A percentile compares a stretch with the other conserved stretches of the same genome.
Evolutionary conservation across 441 rosid genomes (phyloP).

Genomic region (Jatropha podagrica): DNA sequence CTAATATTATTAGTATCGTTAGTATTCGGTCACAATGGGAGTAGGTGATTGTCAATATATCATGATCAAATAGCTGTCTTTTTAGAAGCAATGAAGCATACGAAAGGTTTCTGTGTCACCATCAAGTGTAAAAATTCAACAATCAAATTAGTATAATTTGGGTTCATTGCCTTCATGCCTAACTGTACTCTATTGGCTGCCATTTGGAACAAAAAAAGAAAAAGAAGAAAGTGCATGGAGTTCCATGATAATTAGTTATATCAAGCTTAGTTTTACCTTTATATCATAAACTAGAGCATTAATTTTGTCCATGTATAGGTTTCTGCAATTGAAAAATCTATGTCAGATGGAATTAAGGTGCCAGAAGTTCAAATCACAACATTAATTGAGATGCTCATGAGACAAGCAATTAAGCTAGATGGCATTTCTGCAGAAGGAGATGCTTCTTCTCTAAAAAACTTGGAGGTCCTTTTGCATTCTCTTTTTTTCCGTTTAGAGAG

Average conservation of each 20-base stretch:
- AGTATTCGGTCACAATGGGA: not conserved
- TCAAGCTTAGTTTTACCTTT: too few relatives aligned
- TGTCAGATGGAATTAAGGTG: constrained; percentile 44
- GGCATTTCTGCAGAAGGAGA: constrained; percentile 48
- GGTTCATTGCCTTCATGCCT: not conserved
- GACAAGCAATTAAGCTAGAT: constrained; percentile 62
- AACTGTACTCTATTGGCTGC: too few relatives aligned
- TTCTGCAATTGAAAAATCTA: constrained; percentile 47
- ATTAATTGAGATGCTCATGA: constrained; percentile 62
- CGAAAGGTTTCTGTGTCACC: not conserved
- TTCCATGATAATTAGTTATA: too few relatives aligned
- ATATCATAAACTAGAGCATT: not conserved
- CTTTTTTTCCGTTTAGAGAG: not conserved
- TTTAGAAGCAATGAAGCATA: not conserved
- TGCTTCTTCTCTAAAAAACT: constrained; percentile 36
- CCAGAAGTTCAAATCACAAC: constrained; percentile 62
- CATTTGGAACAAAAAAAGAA: too few relatives aligned
- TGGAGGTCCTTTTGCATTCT: constrained; percentile 34
- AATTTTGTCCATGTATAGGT: constrained; percentile 27
- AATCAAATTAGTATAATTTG: not conserved
- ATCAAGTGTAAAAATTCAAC: not conserved
- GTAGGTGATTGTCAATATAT: not conserved
- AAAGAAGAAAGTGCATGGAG: not conserved
- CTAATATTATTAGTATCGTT: not conserved
- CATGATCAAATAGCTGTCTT: constrained; percentile 28